Percentiles rank a stretch among this genome's conserved stretches.
Evolutionary conservation across 345 rosid genomes (phyloP).

Genomic region (Reutealis trisperma): DNA sequence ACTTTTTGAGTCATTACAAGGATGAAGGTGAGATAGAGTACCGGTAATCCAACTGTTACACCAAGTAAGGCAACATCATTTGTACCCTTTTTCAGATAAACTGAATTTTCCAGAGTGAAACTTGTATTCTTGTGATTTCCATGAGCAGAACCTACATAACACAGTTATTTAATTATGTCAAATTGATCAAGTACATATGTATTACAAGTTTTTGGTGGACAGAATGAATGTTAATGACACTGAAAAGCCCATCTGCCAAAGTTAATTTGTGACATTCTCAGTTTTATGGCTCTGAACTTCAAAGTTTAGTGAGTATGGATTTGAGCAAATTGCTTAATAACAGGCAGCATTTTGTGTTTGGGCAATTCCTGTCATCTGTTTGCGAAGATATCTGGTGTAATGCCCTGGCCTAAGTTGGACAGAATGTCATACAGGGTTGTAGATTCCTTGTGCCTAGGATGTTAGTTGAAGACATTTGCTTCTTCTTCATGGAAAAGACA

Average conservation of each 20-base stretch:
- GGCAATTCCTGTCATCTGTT: background rate
- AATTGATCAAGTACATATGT: background rate
- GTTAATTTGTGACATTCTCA: background rate
- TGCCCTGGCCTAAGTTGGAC: background rate
- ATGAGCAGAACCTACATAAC: slow-evolving; percentile 54
- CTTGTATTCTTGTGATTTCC: slow-evolving; percentile 42
- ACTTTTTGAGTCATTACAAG: background rate
- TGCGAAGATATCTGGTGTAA: background rate
- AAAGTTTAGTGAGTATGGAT: background rate
- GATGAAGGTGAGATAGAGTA: slow-evolving; percentile 21
- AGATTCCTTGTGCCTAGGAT: background rate
- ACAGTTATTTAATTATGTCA: slow-evolving; percentile 1
- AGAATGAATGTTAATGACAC: too few species aligned
- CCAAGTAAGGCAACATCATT: slow-evolving; percentile 71
- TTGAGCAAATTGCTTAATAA: background rate
- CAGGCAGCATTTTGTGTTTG: background rate
- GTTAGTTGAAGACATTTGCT: background rate
- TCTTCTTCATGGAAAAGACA: background rate
- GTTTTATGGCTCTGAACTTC: background rate
- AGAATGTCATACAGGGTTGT: background rate
- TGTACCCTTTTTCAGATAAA: slow-evolving; percentile 51
- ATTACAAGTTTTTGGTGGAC: background rate
- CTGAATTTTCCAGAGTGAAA: slow-evolving; percentile 35
- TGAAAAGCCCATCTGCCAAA: background rate
- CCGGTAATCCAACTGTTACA: slow-evolving; percentile 80